Base-by-base conservation (phyloP, 805 yeast genomes). In the Starmerella floris region DNA sequence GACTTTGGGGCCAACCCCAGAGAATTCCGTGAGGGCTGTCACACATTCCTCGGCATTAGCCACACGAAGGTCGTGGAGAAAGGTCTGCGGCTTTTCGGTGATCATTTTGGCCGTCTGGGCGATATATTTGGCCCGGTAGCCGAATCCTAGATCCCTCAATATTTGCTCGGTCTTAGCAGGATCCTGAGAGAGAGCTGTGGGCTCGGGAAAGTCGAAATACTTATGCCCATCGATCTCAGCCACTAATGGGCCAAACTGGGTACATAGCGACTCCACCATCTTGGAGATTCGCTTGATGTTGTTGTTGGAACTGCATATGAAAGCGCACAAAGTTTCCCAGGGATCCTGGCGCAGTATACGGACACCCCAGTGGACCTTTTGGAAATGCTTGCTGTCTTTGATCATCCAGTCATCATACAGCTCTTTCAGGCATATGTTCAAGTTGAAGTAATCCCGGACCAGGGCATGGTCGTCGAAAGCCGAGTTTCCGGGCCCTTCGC, bases 1-100 rank as follows among this genome's bases (percentile, higher is more conserved):
- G 1, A 91, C 97, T 62, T 91, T 91, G 0, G 97, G 97, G 0
- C 98, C 98, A 0, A 91, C 95, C 1, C 98, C 98, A 3, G 72
- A 67, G 52, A 81, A 79, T 47, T 72, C 67, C 49, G 79, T 65
- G 33, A 91, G 62, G 38, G 69, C 74, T 5, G 67, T 65, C 47
- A 76, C 80, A 2, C 78, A 77, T 5, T 66, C 70, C 35, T 63
- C 67, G 49, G 76, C 75, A 2, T 68, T 57, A 31, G 62, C 56
- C 1, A 59, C 49, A 9, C 85, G 62, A 47, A 79, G 63, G 1
- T 56, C 56, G 23, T 63, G 55, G 70, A 65, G 27, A 58, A 54
- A 21, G 59, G 62, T 23, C 46, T 65, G 51, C 28, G 59, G 58
- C 37, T 65, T 57, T 4, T 62, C 64, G 1, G 57, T 56, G 48